Base-by-base conservation (phyloP, 495 filamentous ascomycete species). In the Penicillium paxilli region DNA sequence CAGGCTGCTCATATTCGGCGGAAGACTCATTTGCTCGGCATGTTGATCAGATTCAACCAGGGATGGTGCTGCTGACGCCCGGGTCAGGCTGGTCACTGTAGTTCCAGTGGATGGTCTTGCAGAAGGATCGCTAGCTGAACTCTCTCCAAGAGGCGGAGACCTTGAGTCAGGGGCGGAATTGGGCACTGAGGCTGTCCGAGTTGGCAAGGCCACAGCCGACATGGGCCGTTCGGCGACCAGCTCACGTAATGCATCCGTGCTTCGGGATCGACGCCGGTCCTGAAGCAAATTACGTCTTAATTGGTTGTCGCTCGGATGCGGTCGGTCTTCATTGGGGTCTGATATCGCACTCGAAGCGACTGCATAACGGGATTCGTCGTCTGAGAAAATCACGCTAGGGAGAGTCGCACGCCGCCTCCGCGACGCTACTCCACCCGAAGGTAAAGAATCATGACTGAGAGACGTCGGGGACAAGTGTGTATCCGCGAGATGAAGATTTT, bases 321-420 rank as follows among this genome's bases (percentile, higher is more conserved):
- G 20, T 38, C 55, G 54, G 3, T 67, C 64, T 6, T 64, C 65
- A 22, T 66, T 55, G n/a, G 65, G 65, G 14, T 66, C 63, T 5
- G 63, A 64, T 9, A 66, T 41, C n/a, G 60, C 60, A 25, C 49
- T 62, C 25, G 62, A 66, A 0, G 59, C 66, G 1, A 72, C 64
- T 26, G 59, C 68, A 48, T 61, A 65, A 20, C 66, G 63, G 23
- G 69, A 68, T 37, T 66, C 74, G 20, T 79, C 72, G 17, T 74
- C 70, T 19, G 72, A 74, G 17, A 79, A 68, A 7, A 78, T 62
- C 38, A 79, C 56, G 44, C 76, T 79, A 1, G 76, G 76, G 25
- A 79, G 59, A 2, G 74, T 78, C 1, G 72, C 73, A 26, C 76
- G 65, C 52, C 76, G 64, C n/a, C 62, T 65, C 14, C 59, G 67